These are phyloP conservation scores for Vanrija sp. DNA, from an alignment of 1,284 basidiomycete genomes.

Conservation along the genomic window DNA sequence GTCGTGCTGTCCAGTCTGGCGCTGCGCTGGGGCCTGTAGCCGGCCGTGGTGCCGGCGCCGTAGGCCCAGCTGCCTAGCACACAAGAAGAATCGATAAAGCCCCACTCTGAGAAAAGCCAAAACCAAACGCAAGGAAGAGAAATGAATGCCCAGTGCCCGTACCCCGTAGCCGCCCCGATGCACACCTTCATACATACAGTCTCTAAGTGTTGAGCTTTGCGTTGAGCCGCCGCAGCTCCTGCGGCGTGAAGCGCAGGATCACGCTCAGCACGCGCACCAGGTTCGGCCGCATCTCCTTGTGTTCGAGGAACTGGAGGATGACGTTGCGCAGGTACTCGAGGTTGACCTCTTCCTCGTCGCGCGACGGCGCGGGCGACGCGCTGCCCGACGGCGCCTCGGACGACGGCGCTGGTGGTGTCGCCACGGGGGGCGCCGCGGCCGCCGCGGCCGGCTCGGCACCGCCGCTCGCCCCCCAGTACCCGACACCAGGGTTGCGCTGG, in stretches of 20 bases:
- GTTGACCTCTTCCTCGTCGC: constrained; percentile 72
- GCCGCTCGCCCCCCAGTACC: constrained; percentile 65
- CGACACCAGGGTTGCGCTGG: constrained; percentile 85
- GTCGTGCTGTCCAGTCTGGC: constrained; percentile 90
- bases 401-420: background rate
- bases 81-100: no score
- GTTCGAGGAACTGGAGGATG: constrained; percentile 85
- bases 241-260: constrained; percentile 86
- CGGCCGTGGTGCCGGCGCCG: constrained; percentile 36
- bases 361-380: constrained; percentile 5
- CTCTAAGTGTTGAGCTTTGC: constrained; percentile 55
- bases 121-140: no score
- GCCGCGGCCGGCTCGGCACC: background rate
- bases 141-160: no score
- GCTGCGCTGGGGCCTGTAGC: constrained; percentile 77
- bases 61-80: no score
- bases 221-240: constrained; percentile 79
- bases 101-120: no score
- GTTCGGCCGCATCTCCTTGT: constrained; percentile 85
- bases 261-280: constrained; percentile 84
- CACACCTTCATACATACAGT: background rate
- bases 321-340: constrained; percentile 93
- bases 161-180: background rate
- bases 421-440: background rate
- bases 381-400: background rate